Percentiles rank a stretch among this genome's conserved stretches.
phyloP scores from a whole-genome alignment of 768 basidiomycete species.

The Cantharellus anzutake region DNA sequence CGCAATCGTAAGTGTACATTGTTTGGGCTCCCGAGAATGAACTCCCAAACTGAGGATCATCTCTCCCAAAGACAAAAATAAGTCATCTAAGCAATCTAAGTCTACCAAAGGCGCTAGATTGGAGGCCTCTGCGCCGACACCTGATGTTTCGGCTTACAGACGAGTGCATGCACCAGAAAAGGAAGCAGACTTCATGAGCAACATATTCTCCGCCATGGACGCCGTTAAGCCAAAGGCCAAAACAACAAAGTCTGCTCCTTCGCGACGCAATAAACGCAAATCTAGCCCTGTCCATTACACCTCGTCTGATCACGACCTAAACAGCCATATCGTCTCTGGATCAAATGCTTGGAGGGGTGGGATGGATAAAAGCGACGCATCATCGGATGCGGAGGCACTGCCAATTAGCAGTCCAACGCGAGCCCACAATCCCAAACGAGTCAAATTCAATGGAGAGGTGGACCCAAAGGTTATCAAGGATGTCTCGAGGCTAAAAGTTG shows the following conservation, averaged over 20 bases:
- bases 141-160: conserved; percentile 59
- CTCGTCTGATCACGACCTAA: conserved; percentile 21
- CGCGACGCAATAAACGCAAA: conserved; percentile 6
- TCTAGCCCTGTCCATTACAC: conserved; percentile 1
- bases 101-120: conserved; percentile 24
- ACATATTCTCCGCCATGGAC: conserved; percentile 57
- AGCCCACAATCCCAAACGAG: neutral
- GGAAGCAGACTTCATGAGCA: conserved; percentile 80
- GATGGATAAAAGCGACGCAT: neutral
- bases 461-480: neutral
- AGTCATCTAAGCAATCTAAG: conserved; percentile 17
- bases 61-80: conserved; percentile 24
- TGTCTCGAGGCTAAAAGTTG: neutral
- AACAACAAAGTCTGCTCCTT: neutral
- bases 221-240: conserved; percentile 16
- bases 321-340: neutral
- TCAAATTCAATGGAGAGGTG: neutral
- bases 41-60: conserved; percentile 1
- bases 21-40: neutral
- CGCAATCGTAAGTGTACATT: conserved; percentile 27
- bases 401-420: neutral
- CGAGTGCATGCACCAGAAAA: conserved; percentile 55
- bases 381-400: neutral
- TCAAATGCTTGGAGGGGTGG: neutral
- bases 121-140: conserved; percentile 28